phyloP scores from a whole-genome alignment of 2,329 filamentous ascomycete species.

The Myotisia sp. region DNA sequence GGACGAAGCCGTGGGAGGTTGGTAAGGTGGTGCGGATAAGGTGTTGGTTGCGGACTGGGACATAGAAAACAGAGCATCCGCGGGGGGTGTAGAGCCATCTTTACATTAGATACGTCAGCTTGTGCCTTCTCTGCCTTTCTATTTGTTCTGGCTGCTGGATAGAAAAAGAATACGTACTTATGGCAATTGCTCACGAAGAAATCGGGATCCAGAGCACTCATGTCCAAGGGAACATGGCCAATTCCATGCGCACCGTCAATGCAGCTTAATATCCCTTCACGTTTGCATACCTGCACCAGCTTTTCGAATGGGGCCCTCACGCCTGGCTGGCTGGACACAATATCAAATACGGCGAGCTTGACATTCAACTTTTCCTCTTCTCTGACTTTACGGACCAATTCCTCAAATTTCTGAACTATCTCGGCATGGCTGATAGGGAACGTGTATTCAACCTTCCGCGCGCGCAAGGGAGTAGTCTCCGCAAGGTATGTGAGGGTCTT shows the following conservation, averaged over 20 bases:
- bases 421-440: slow-evolving; percentile 60
- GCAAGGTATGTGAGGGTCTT: slow-evolving; percentile 57
- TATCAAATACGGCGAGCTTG: slow-evolving; percentile 62
- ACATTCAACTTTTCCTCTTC: slow-evolving; percentile 47
- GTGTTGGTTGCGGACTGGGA: slow-evolving; percentile 59
- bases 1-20: slow-evolving; percentile 63
- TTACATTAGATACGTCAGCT: slow-evolving; percentile 4
- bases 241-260: slow-evolving; percentile 78
- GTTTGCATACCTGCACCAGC: slow-evolving; percentile 49
- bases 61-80: slow-evolving; percentile 67
- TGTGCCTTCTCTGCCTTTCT: background rate
- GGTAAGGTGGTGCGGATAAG: slow-evolving; percentile 61
- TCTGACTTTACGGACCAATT: slow-evolving; percentile 41
- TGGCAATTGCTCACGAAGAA: slow-evolving; percentile 81
- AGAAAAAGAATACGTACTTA: slow-evolving; percentile 36
- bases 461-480: slow-evolving; percentile 46
- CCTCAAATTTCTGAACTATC: slow-evolving; percentile 47
- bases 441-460: slow-evolving; percentile 43
- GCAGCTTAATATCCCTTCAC: slow-evolving; percentile 54
- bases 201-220: slow-evolving; percentile 55
- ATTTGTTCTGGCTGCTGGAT: background rate
- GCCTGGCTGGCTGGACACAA: slow-evolving; percentile 64
- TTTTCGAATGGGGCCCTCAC: slow-evolving; percentile 64
- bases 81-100: slow-evolving; percentile 72
- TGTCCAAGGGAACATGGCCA: slow-evolving; percentile 61